phyloP scores from a whole-genome alignment of 352 stramenopile genomes.

The Phytophthora colocasiae region DNA sequence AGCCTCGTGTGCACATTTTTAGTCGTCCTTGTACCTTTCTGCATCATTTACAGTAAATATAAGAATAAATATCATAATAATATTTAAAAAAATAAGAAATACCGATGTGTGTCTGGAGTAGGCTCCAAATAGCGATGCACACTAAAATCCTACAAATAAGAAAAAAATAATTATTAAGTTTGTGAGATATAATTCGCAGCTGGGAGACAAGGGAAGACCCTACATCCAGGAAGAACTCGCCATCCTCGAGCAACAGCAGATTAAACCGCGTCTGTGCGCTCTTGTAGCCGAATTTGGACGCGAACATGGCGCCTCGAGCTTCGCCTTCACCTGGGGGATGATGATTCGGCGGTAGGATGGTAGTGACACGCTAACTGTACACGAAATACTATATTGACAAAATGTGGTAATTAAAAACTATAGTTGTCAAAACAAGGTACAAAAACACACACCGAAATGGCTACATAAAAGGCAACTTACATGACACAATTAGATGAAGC shows the following conservation, averaged over 20 bases:
- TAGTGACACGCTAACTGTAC: conserved; percentile 19
- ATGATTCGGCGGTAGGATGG: conserved; percentile 8
- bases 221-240: conserved; percentile 95
- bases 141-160: conserved; percentile 75
- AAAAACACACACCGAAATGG: conserved; percentile 6
- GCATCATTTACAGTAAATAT: conserved; percentile 13
- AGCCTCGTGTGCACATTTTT: conserved; percentile 90
- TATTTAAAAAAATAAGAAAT: conserved; percentile 11
- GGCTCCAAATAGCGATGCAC: conserved; percentile 79
- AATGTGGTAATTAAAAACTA: too few relatives aligned
- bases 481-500: neutral
- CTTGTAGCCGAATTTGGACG: conserved; percentile 51
- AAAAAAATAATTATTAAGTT: conserved; percentile 11
- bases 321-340: neutral
- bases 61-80: conserved; percentile 2
- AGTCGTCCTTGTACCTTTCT: conserved; percentile 82
- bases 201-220: neutral
- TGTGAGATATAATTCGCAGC: neutral
- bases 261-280: conserved; percentile 89
- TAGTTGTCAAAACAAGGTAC: conserved; percentile 7
- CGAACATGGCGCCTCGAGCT: conserved; percentile 37
- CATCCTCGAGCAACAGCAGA: conserved; percentile 93
- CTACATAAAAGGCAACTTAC: conserved; percentile 5
- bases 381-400: conserved; percentile 5
- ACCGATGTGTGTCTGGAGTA: conserved; percentile 61